phyloP scores from a whole-genome alignment of 768 basidiomycete species.

The Tulasnella sp. region DNA sequence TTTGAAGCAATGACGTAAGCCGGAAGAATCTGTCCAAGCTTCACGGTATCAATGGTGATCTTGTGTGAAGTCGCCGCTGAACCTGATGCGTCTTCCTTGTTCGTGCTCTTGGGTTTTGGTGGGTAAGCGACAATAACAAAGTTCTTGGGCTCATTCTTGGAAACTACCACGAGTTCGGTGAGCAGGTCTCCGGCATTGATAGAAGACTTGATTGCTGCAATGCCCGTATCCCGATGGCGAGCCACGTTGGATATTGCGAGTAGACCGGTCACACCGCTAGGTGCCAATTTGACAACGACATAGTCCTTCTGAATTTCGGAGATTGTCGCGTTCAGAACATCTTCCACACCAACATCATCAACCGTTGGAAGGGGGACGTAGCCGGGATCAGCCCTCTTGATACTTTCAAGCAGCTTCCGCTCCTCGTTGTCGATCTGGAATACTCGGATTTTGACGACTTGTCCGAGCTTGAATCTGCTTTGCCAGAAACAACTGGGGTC shows the following conservation, averaged over 20 bases:
- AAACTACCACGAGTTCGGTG: conserved; percentile 73
- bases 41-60: no score
- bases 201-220: conserved; percentile 47
- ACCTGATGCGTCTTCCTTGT: no score
- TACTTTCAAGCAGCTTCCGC: conserved; percentile 62
- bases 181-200: conserved; percentile 60
- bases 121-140: conserved; percentile 74
- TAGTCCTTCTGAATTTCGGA: conserved; percentile 78
- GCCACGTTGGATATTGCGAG: conserved; percentile 82
- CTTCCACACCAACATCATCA: conserved; percentile 62
- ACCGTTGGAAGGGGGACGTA: conserved; percentile 44
- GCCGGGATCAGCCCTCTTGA: conserved; percentile 58
- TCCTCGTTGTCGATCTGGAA: conserved; percentile 42
- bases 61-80: no score
- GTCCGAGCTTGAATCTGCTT: conserved; percentile 62
- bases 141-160: conserved; percentile 71
- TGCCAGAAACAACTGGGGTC: conserved; percentile 35
- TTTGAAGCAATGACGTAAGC: conserved; percentile 71
- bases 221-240: conserved; percentile 53
- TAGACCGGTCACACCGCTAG: conserved; percentile 58
- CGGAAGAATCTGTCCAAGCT: conserved; percentile 58
- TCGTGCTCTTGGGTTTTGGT: conserved; percentile 47
- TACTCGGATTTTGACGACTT: conserved; percentile 74
- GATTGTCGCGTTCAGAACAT: conserved; percentile 56
- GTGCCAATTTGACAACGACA: conserved; percentile 55